phyloP scores from a whole-genome alignment of 2,329 filamentous ascomycete species.

The Phialophora tarda region DNA sequence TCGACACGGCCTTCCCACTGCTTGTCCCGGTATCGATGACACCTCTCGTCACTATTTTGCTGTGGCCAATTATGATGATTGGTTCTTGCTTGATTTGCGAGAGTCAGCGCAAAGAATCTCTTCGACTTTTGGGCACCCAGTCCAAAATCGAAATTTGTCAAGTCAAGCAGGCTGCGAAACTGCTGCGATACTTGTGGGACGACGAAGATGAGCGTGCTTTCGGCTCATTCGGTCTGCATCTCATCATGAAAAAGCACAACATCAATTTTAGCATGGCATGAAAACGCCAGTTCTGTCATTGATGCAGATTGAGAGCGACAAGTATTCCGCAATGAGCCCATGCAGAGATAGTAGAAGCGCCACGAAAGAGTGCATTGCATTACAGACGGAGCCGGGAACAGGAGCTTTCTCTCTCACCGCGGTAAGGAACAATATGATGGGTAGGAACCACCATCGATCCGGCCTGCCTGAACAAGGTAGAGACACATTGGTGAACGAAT shows the following conservation, averaged over 20 bases:
- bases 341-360: neutral
- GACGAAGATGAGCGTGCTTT: constrained; percentile 27
- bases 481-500: neutral
- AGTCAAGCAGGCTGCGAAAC: constrained; percentile 18
- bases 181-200: constrained; percentile 32
- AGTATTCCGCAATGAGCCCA: too few relatives aligned
- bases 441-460: neutral
- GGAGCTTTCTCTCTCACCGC: neutral
- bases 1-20: constrained; percentile 11
- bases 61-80: constrained; percentile 36
- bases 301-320: neutral
- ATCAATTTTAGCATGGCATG: constrained; percentile 34
- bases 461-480: too few relatives aligned
- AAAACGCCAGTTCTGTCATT: neutral
- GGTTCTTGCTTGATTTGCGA: constrained; percentile 33
- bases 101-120: constrained; percentile 13
- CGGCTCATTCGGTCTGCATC: constrained; percentile 33
- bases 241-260: constrained; percentile 32
- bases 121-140: neutral
- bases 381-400: neutral
- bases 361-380: neutral
- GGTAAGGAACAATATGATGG: neutral
- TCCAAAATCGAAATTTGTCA: constrained; percentile 10
- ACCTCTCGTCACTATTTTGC: constrained; percentile 23
- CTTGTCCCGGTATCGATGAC: constrained; percentile 5